Evolutionary conservation across 805 yeast species (phyloP).

Genomic region (Metschnikowia henanensis): DNA sequence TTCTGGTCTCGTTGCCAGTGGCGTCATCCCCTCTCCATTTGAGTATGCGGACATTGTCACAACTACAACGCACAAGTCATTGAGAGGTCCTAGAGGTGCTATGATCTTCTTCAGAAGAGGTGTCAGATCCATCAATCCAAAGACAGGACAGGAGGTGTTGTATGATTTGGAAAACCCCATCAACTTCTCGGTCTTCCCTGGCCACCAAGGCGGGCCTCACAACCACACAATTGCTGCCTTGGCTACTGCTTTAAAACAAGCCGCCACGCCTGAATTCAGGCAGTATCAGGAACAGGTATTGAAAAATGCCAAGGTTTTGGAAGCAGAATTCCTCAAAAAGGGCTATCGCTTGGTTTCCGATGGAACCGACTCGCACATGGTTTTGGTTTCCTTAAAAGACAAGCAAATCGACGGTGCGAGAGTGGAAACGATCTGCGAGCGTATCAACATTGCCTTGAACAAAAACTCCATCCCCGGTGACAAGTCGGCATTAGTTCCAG

Average conservation of each 20-base stretch:
- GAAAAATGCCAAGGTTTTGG: slow-evolving; percentile 84
- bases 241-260: slow-evolving; percentile 96
- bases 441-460: slow-evolving; percentile 92
- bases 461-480: slow-evolving; percentile 99
- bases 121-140: slow-evolving; percentile 73
- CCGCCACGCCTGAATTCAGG: slow-evolving; percentile 84
- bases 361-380: slow-evolving; percentile 98
- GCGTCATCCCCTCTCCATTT: slow-evolving; percentile 94
- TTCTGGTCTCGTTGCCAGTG: slow-evolving; percentile 94
- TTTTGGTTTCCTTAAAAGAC: slow-evolving; percentile 83
- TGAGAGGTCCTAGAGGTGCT: slow-evolving; percentile 99
- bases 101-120: slow-evolving; percentile 99
- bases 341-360: slow-evolving; percentile 85
- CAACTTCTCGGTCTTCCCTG: slow-evolving; percentile 99
- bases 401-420: slow-evolving; percentile 96
- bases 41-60: slow-evolving; percentile 97
- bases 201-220: slow-evolving; percentile 99
- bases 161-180: slow-evolving; percentile 94
- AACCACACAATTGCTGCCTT: slow-evolving; percentile 98
- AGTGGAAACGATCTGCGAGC: slow-evolving; percentile 92
- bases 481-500: slow-evolving; percentile 93
- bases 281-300: slow-evolving; percentile 88
- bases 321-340: slow-evolving; percentile 63
- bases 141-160: slow-evolving; percentile 87
- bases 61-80: slow-evolving; percentile 97